Percentiles rank a stretch among this genome's conserved stretches.
Evolutionary conservation across 768 basidiomycete genomes (phyloP).

Genomic region (Russula sp.): DNA sequence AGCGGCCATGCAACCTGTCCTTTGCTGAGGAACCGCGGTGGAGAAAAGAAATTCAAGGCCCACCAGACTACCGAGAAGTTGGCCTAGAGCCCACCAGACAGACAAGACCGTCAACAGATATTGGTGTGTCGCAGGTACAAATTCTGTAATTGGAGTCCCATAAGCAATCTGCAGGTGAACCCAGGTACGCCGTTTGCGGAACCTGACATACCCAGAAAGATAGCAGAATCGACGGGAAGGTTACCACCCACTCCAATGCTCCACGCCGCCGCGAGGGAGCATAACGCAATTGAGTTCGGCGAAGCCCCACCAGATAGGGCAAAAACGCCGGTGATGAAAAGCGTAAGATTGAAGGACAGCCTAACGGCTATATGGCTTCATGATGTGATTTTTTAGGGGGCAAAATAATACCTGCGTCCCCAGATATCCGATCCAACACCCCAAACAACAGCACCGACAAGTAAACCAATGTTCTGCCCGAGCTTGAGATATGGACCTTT

Average conservation of each 20-base stretch:
- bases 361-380: slow-evolving; percentile 34
- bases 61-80: slow-evolving; percentile 56
- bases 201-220: slow-evolving; percentile 58
- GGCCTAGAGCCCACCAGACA: slow-evolving; percentile 79
- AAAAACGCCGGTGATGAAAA: slow-evolving; percentile 65
- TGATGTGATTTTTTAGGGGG: not conserved
- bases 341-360: slow-evolving; percentile 66
- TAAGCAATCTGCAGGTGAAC: not conserved
- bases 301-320: slow-evolving; percentile 61
- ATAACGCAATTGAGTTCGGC: slow-evolving; percentile 49
- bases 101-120: slow-evolving; percentile 73
- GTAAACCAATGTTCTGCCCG: slow-evolving; percentile 67
- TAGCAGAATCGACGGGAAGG: slow-evolving; percentile 70
- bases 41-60: not conserved
- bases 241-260: slow-evolving; percentile 73
- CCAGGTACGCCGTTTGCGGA: not conserved
- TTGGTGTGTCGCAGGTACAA: slow-evolving; percentile 68
- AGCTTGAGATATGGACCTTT: slow-evolving; percentile 62
- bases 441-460: slow-evolving; percentile 69
- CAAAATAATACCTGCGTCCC: slow-evolving; percentile 53
- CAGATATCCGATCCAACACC: slow-evolving; percentile 66
- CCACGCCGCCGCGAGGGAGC: slow-evolving; percentile 53
- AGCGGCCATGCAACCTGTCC: slow-evolving; percentile 68
- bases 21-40: not conserved
- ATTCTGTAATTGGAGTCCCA: slow-evolving; percentile 44